Base-by-base conservation (phyloP, 179 eudicot genomes). In the Silene vulgaris region DNA sequence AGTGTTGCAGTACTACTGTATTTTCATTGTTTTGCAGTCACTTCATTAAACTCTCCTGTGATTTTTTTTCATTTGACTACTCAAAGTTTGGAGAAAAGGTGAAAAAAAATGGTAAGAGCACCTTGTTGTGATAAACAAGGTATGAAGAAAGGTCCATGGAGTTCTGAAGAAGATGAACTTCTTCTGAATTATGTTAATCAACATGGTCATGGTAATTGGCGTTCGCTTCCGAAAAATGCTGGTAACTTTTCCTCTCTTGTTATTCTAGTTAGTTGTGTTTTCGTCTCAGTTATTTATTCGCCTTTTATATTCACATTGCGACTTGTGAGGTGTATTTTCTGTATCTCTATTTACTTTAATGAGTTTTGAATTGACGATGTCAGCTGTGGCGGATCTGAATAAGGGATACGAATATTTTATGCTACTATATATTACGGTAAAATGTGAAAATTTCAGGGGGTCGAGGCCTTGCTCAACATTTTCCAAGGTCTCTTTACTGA, bases 131-230 rank as follows among this genome's bases (percentile, higher is more conserved):
- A 82, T 19, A 82, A 84, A 72, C 54, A 54, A 23, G 88, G 87
- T 67, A 32, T 86, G 87, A 86, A 84, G 84, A 86, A 78, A 76
- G 88, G 88, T 9, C 86, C 86, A 52, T 86, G 88, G 88, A 77
- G 85, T 8, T 17, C 79, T 69, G 88, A 86, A 72, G 88, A 86
- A 82, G 88, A 86, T 71, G 87, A 86, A 48, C 69, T 80, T 68
- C 82, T 86, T 54, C 28, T 84, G 23, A 78, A 86, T 20, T 82
- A 75, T 79, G 82, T 86, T 72, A 72, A 61, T 57, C 52, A 78
- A 66, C 80, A 84, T 56, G 88, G 88, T 37, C 79, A 82, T 76
- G 86, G 86, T 5, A 84, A 81, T 28, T 86, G 88, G 88, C 85
- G 87, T 6, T 82, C 86, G 66, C 83, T 86, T 19, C 87, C 88